Evolutionary conservation across 176 grass and related monocot species (phyloP).

Genomic region (Cenchrus purpureus): DNA sequence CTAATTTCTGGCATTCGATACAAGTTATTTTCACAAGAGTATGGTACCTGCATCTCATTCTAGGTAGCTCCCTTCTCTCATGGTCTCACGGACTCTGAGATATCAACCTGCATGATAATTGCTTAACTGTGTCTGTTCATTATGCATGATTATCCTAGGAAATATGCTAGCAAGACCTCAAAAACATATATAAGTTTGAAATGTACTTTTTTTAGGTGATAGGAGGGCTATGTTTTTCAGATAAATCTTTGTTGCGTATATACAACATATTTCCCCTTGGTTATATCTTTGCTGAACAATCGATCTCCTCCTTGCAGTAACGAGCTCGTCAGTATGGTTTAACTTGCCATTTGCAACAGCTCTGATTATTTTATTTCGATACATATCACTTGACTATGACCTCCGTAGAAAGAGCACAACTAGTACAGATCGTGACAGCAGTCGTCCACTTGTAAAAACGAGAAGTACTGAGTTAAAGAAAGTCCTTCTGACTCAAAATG

Average conservation of each 20-base stretch:
- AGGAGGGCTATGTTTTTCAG: neutral
- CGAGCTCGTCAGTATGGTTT: slow-evolving; percentile 96
- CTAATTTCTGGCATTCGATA: neutral
- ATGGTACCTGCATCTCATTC: neutral
- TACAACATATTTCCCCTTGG: neutral
- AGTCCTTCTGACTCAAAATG: slow-evolving; percentile 39
- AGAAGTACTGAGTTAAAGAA: slow-evolving; percentile 57
- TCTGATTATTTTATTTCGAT: slow-evolving; percentile 73
- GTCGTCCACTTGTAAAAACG: slow-evolving; percentile 41
- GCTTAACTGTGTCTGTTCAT: neutral
- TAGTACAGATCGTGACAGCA: slow-evolving; percentile 13
- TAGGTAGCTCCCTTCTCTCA: neutral
- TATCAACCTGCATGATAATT: neutral
- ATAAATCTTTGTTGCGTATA: neutral
- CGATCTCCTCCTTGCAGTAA: slow-evolving; percentile 67
- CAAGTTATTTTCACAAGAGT: neutral
- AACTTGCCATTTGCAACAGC: slow-evolving; percentile 81
- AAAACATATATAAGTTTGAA: neutral
- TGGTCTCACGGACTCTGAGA: neutral
- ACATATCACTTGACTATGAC: slow-evolving; percentile 82
- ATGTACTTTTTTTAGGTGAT: neutral
- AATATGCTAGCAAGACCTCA: neutral
- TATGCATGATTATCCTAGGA: neutral
- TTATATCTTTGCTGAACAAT: slow-evolving; percentile 8
- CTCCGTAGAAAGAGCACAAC: slow-evolving; percentile 68